Percentiles rank a stretch among this genome's conserved stretches.
phyloP scores from a whole-genome alignment of 192 early-diverging fungal species.

The Geosiphon pyriformis region DNA sequence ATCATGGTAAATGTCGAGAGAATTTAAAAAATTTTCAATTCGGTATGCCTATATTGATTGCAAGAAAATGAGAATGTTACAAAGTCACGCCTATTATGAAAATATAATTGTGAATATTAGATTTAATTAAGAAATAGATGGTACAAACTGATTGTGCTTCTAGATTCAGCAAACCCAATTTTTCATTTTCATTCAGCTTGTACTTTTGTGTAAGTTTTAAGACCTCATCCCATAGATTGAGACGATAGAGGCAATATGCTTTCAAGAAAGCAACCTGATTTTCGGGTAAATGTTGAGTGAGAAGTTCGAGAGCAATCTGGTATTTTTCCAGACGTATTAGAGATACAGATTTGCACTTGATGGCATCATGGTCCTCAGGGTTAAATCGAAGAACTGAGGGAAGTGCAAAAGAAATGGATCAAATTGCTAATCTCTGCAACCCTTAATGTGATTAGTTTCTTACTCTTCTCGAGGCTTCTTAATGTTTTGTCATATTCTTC shows the following conservation, averaged over 20 bases:
- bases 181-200: slow-evolving; percentile 23
- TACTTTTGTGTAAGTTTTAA: slow-evolving; percentile 32
- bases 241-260: slow-evolving; percentile 63
- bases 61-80: neutral
- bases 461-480: slow-evolving; percentile 50
- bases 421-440: neutral
- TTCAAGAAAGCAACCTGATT: slow-evolving; percentile 48
- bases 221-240: slow-evolving; percentile 48
- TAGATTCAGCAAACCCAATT: slow-evolving; percentile 43
- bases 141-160: slow-evolving; percentile 63
- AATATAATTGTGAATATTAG: neutral
- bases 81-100: neutral
- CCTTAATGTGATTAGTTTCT: neutral
- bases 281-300: slow-evolving; percentile 20
- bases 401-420: neutral
- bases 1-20: slow-evolving; percentile 36
- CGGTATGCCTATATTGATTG: slow-evolving; percentile 41
- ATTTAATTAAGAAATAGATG: neutral
- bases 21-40: slow-evolving; percentile 48
- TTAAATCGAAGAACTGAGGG: slow-evolving; percentile 34
- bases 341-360: slow-evolving; percentile 54
- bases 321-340: slow-evolving; percentile 53
- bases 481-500: slow-evolving; percentile 52
- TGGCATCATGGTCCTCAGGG: slow-evolving; percentile 45
- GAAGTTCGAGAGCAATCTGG: slow-evolving; percentile 46